Evolutionary conservation across 164 flowering plant species (phyloP).

Genomic region (Platanus orientalis): DNA sequence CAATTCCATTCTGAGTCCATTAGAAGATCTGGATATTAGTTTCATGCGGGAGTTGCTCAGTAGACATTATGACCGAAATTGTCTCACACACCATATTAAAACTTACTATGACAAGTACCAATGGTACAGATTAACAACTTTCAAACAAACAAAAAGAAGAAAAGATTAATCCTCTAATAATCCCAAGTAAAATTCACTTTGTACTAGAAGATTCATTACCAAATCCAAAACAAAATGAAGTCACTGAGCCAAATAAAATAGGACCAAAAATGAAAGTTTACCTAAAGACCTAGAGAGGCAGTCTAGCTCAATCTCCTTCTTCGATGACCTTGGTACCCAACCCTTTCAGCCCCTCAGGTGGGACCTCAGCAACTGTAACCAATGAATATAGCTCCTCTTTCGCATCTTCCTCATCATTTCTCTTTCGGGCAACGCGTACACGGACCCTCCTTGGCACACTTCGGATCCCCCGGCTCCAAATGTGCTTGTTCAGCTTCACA

Average conservation of each 20-base stretch:
- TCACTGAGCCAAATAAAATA: not conserved
- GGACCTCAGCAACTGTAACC: constrained; percentile 48
- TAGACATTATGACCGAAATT: no score
- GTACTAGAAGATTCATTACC: not conserved
- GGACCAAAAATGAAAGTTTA: not conserved
- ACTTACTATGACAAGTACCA: not conserved
- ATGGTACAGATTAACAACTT: not conserved
- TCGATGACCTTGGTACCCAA: constrained; percentile 45
- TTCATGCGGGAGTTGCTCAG: no score
- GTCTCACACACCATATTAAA: no score
- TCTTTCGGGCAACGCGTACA: constrained; percentile 44
- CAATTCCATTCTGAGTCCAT: no score
- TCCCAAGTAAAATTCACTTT: not conserved
- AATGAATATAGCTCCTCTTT: constrained; percentile 53
- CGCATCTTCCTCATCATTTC: constrained; percentile 55
- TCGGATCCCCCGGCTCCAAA: no score
- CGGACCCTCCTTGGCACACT: no score
- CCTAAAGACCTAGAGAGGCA: not conserved
- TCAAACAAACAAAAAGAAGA: not conserved
- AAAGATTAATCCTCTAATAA: not conserved
- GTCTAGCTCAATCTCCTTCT: constrained; percentile 19
- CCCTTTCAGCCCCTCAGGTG: constrained; percentile 43
- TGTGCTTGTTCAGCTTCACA: no score
- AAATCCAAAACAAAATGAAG: not conserved
- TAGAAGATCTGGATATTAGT: no score